Evolutionary conservation across 345 rosid genomes (phyloP).

Genomic region (Hibiscus syriacus): DNA sequence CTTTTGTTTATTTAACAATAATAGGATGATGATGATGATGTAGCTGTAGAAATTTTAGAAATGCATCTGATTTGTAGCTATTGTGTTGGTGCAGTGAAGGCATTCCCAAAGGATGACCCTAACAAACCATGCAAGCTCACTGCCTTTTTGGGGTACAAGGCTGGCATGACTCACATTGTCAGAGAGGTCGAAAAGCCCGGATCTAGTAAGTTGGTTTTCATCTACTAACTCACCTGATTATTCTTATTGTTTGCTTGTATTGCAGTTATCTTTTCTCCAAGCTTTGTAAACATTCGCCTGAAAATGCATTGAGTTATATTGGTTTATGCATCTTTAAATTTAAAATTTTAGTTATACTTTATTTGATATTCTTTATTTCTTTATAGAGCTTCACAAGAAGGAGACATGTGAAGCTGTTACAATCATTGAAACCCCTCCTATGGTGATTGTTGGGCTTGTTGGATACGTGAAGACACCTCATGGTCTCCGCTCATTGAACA

Average conservation of each 20-base stretch:
- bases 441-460: constrained; percentile 80
- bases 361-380: not conserved
- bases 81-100: constrained; percentile 51
- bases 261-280: not conserved
- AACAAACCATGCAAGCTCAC: constrained; percentile 69
- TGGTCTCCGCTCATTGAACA: constrained; percentile 62
- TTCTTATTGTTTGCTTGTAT: not conserved
- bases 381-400: constrained; percentile 75
- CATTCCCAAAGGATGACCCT: constrained; percentile 81
- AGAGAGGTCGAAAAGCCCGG: constrained; percentile 86
- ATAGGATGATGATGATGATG: not conserved
- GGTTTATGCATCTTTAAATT: not conserved
- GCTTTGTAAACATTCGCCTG: too few relatives aligned
- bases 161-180: constrained; percentile 93
- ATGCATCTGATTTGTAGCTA: not conserved
- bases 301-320: not conserved
- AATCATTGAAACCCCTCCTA: constrained; percentile 70
- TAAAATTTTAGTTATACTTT: not conserved
- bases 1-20: not conserved
- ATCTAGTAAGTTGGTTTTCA: constrained; percentile 44
- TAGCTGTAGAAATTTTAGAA: not conserved
- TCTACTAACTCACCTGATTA: not conserved
- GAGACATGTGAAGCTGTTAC: constrained; percentile 90
- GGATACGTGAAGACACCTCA: constrained; percentile 72
- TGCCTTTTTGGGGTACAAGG: constrained; percentile 85